phyloP scores from a whole-genome alignment of 345 rosid species.

The Dovyalis caffra region DNA sequence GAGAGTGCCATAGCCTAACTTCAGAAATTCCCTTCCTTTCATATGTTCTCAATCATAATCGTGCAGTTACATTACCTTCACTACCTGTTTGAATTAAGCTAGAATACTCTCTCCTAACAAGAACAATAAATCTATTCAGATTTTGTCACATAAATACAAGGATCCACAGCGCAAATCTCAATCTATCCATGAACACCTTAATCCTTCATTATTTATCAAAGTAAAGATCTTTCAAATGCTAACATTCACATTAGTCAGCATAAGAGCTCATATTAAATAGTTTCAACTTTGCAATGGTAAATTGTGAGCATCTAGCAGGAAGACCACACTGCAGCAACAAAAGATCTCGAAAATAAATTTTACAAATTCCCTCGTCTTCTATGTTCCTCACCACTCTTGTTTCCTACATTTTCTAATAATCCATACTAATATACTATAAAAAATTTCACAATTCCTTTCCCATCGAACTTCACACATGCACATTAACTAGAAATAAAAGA shows the following conservation, averaged over 20 bases:
- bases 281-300: too few relatives aligned
- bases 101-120: not conserved
- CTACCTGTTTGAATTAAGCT: too few relatives aligned
- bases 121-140: not conserved
- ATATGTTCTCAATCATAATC: too few relatives aligned
- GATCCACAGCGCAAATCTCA: not conserved
- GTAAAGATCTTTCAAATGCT: not conserved
- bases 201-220: not conserved
- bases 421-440: not conserved
- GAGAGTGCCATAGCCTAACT: too few relatives aligned
- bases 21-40: too few relatives aligned
- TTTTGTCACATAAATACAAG: not conserved
- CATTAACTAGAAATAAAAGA: too few relatives aligned
- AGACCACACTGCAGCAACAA: not conserved
- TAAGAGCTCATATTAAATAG: too few relatives aligned
- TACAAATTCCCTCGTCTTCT: not conserved
- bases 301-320: not conserved
- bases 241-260: not conserved
- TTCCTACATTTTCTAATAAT: not conserved
- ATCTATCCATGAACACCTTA: too few relatives aligned
- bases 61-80: too few relatives aligned
- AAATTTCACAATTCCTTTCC: not conserved
- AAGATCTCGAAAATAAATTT: not conserved
- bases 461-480: too few relatives aligned
- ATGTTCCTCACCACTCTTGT: not conserved